Evolutionary conservation across 345 rosid genomes (phyloP), one percentile per base, ranked within the genome.

Genomic region (Eucalyptus brandiana): DNA sequence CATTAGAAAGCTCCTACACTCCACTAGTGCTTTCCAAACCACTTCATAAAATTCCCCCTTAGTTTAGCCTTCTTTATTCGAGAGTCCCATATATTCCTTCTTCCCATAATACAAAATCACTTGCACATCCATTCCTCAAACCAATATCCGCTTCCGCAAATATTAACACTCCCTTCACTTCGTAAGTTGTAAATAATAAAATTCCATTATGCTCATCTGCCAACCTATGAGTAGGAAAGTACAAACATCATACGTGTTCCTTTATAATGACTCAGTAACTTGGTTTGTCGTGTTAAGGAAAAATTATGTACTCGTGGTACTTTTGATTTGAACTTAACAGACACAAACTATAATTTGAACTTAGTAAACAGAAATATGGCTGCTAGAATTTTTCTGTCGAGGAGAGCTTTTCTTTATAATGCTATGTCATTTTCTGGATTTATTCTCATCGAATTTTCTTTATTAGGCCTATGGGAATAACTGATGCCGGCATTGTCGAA

Each of bases 391-490:
- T 67, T 69, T 69, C 42, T 69, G 3, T 69, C 80, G 9, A 69
- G 80, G 80, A 69, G 42, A 32, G 80, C 80, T 67, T 4, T 69
- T 32, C 34, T 69, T 17, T 12, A 32, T 32, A 69, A 69, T 32
- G 80, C 23, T 32, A 17, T 34, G 42, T 32, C 42, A 69, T 32
- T 69, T 69, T 69, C 24, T 17, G 42, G 80, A 69, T 69, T 32
- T 32, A 69, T 69, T 32, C 80, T 32, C 23, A 69, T 32, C 23
- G 12, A 69, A 69, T 69, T 88, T 91, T 86, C 15, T 44, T 89
- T 51, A 44, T 91, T 93, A 96, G 96, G 92, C 93, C 95, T 65
- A 91, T 91, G 37, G 96, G 93, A 88, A 89, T 93, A 92, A 92
- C 95, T 5, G 96, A 93, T 91, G 58, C 86, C 24, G 97, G 96